phyloP scores from a whole-genome alignment of 768 basidiomycete genomes.

The Imleria badia region DNA sequence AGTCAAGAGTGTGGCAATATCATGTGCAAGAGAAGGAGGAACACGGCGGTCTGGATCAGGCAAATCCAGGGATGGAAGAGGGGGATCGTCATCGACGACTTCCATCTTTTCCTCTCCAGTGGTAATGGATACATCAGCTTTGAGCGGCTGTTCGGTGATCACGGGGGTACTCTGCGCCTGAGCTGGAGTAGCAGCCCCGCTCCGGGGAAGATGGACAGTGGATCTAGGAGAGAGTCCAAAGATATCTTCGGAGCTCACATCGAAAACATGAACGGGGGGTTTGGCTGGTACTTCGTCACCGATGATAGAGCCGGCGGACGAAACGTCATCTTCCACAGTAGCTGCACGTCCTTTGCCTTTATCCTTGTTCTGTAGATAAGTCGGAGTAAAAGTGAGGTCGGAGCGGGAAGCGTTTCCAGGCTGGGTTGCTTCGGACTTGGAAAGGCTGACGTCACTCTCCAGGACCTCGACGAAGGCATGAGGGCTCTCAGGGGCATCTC shows the following conservation, averaged over 20 bases:
- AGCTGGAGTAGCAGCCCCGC: constrained; percentile 30
- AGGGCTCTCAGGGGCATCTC: constrained; percentile 40
- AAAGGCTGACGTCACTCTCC: constrained; percentile 39
- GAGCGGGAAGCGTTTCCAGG: constrained; percentile 34
- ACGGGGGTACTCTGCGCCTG: constrained; percentile 44
- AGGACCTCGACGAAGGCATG: constrained; percentile 68
- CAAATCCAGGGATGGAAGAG: constrained; percentile 47
- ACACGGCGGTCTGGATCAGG: constrained; percentile 22
- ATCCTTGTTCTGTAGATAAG: constrained; percentile 40
- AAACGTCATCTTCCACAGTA: constrained; percentile 33
- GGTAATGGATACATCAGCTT: constrained; percentile 7
- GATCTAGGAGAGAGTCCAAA: constrained; percentile 22
- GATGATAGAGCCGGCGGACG: constrained; percentile 43
- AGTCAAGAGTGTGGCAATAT: constrained; percentile 61
- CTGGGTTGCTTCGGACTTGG: constrained; percentile 31
- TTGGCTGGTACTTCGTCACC: constrained; percentile 48
- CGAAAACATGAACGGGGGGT: constrained; percentile 60
- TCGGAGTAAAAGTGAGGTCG: constrained; percentile 18
- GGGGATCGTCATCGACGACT: constrained; percentile 42
- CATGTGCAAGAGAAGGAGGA: constrained; percentile 54
- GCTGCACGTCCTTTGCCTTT: constrained; percentile 42
- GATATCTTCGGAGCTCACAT: constrained; percentile 34
- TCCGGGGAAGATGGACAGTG: constrained; percentile 11
- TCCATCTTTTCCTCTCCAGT: constrained; percentile 12
- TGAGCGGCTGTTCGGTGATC: constrained; percentile 23